Evolutionary conservation across 106 monocot species (phyloP).

Genomic region (Acanthochlamys bracteata): DNA sequence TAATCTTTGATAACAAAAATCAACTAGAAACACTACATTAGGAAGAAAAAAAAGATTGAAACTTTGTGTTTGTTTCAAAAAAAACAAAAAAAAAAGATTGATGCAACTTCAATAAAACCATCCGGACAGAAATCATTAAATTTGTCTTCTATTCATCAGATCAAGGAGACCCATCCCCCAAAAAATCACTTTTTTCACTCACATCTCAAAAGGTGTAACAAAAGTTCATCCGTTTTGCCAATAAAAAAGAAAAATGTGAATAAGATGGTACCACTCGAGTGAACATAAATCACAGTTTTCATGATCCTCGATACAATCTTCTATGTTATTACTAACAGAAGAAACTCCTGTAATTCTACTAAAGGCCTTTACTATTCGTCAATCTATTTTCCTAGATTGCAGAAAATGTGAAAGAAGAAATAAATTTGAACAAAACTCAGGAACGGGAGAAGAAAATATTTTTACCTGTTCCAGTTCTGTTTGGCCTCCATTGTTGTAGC

Average conservation of each 20-base stretch:
- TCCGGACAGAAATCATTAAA: neutral
- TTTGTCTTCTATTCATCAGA: slow-evolving; percentile 2
- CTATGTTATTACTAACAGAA: too few species aligned
- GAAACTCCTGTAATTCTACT: too few species aligned
- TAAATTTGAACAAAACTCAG: too few species aligned
- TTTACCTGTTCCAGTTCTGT: too few species aligned
- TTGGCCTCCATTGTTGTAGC: too few species aligned
- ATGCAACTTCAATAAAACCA: neutral
- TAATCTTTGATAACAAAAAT: slow-evolving; percentile 6
- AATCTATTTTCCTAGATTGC: too few species aligned
- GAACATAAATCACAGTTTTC: too few species aligned
- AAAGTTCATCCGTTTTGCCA: neutral
- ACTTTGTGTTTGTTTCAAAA: neutral
- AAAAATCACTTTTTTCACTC: neutral
- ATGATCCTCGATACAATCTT: too few species aligned
- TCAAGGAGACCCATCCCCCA: slow-evolving; percentile 4
- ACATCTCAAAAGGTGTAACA: slow-evolving; percentile 1
- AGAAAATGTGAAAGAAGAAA: too few species aligned
- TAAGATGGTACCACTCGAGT: too few species aligned
- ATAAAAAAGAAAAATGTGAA: neutral
- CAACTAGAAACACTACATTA: slow-evolving; percentile 5
- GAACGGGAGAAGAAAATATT: too few species aligned
- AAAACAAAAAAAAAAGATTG: neutral
- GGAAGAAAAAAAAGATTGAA: neutral
- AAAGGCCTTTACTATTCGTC: too few species aligned